phyloP scores from a whole-genome alignment of 2,329 filamentous ascomycete genomes.

The Colletotrichum filicis region DNA sequence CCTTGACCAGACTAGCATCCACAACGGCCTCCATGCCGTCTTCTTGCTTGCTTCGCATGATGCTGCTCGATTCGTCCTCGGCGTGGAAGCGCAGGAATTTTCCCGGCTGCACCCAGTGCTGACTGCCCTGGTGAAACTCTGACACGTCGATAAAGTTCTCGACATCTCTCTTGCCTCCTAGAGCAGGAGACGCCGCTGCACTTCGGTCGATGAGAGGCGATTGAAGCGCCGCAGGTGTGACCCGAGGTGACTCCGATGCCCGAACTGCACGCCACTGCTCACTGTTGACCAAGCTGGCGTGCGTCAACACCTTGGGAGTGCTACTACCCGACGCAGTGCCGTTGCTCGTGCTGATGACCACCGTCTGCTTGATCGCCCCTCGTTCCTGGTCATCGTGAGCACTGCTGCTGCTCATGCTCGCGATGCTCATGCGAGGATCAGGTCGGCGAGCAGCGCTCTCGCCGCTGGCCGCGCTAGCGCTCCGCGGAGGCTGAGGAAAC shows the following conservation, averaged over 20 bases:
- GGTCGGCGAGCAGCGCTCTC: conserved; percentile 17
- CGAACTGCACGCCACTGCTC: conserved; percentile 32
- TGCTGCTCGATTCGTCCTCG: conserved; percentile 20
- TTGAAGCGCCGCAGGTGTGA: neutral
- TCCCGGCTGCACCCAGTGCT: conserved; percentile 14
- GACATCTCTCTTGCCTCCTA: neutral
- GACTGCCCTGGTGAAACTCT: conserved; percentile 20
- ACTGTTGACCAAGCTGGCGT: conserved; percentile 1
- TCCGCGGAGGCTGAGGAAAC: neutral
- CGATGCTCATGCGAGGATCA: conserved; percentile 30
- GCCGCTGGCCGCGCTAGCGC: neutral
- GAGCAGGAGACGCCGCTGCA: conserved; percentile 17
- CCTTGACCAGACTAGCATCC: conserved; percentile 17
- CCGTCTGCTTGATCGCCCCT: neutral
- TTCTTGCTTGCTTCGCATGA: neutral
- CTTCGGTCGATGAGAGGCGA: conserved; percentile 11
- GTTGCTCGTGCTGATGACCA: neutral
- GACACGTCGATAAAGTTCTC: conserved; percentile 22
- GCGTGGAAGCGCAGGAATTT: conserved; percentile 11
- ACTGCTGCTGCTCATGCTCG: conserved; percentile 28
- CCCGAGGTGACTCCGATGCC: conserved; percentile 24
- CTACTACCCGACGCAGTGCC: conserved; percentile 12
- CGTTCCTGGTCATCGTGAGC: conserved; percentile 9
- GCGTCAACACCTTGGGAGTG: conserved; percentile 16
- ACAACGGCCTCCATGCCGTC: conserved; percentile 25